phyloP scores from a whole-genome alignment of 2,329 filamentous ascomycete species.

The Talaromyces sp. region DNA sequence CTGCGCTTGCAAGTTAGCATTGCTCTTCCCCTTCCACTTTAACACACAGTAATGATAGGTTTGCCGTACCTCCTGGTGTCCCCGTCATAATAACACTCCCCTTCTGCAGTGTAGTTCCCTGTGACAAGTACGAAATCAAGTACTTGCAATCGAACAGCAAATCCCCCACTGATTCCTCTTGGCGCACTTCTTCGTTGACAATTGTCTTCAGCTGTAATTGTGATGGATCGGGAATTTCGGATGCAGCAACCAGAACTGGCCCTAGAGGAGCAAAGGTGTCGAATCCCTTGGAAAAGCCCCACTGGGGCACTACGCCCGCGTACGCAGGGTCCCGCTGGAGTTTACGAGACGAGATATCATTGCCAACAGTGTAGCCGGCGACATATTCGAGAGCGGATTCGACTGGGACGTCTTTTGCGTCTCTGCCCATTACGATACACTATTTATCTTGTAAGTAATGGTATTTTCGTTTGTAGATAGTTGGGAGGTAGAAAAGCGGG shows the following conservation, averaged over 20 bases:
- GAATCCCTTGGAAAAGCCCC: constrained; percentile 54
- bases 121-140: constrained; percentile 26
- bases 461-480: too few relatives aligned
- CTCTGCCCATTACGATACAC: constrained; percentile 49
- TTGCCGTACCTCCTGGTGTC: constrained; percentile 35
- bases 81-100: constrained; percentile 50
- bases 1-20: not conserved
- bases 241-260: constrained; percentile 42
- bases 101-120: constrained; percentile 40
- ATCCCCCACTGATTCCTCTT: constrained; percentile 35
- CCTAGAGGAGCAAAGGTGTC: constrained; percentile 53
- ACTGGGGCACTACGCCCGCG: constrained; percentile 52
- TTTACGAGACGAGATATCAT: constrained; percentile 52
- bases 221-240: constrained; percentile 40
- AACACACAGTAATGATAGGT: not conserved
- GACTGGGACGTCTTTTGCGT: constrained; percentile 46
- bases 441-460: not conserved
- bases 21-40: too few relatives aligned
- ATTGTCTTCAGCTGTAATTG: constrained; percentile 41
- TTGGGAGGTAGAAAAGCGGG: too few relatives aligned
- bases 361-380: constrained; percentile 50
- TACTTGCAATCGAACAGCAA: constrained; percentile 43
- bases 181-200: constrained; percentile 46
- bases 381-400: constrained; percentile 46
- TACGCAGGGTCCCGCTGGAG: constrained; percentile 46